Percentiles rank a stretch among this genome's conserved stretches.
These are phyloP conservation scores for Hypomyces perniciosus DNA, from an alignment of 2,329 filamentous ascomycete genomes.

Conservation along the genomic window DNA sequence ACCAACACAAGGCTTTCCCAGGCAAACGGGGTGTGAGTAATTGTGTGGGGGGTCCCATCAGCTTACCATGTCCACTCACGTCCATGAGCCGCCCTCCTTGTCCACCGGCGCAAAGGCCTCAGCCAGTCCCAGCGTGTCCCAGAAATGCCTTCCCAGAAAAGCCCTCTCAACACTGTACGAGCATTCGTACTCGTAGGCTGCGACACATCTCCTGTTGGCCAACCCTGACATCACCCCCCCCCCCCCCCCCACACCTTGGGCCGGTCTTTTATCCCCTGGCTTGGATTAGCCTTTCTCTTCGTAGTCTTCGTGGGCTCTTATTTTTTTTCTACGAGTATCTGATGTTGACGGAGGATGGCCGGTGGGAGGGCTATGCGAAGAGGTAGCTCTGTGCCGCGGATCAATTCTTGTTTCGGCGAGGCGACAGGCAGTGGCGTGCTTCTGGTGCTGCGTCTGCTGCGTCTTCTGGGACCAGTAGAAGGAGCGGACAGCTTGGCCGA, in stretches of 20 bases:
- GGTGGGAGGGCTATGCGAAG: too few species aligned
- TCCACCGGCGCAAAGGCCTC: not conserved
- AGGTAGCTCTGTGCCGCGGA: too few species aligned
- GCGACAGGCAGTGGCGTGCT: not conserved
- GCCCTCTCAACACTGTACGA: not conserved
- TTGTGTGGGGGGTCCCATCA: not conserved
- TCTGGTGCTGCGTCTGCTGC: not conserved
- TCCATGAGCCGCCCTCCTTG: conserved; percentile 1
- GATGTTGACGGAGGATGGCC: too few species aligned
- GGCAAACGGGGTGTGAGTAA: not conserved
- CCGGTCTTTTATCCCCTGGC: too few species aligned
- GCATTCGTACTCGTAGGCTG: not conserved
- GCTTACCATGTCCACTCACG: not conserved
- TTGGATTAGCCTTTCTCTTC: too few species aligned
- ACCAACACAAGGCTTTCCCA: not conserved
- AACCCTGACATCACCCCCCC: not conserved
- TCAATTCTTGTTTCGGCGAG: not conserved
- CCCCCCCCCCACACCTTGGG: not conserved
- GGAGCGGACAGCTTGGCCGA: not conserved
- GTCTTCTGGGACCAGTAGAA: not conserved
- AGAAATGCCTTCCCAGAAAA: not conserved
- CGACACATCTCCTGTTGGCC: conserved; percentile 1
- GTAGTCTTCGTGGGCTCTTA: too few species aligned
- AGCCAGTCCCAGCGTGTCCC: conserved; percentile 8
- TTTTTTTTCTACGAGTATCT: too few species aligned